phyloP scores from a whole-genome alignment of 139 green algal species.

The Raphidocelis subcapitata region DNA sequence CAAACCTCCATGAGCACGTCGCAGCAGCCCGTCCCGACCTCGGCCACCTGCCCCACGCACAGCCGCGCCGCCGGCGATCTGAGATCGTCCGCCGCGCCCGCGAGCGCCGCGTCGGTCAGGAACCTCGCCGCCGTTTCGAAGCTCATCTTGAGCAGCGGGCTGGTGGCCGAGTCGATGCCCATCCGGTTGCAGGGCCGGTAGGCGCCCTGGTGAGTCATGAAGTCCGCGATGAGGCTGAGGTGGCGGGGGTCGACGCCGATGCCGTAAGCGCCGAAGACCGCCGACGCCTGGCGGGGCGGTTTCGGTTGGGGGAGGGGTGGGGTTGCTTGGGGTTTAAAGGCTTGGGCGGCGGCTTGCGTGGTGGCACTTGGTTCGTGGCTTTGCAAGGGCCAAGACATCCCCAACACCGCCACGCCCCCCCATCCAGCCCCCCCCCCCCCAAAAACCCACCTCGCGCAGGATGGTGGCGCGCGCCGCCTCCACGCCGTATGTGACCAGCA shows the following conservation, averaged over 20 bases:
- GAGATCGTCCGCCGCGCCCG: slow-evolving; percentile 70
- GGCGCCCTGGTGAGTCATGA: slow-evolving; percentile 92
- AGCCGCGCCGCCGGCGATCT: slow-evolving; percentile 73
- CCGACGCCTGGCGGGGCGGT: slow-evolving; percentile 1
- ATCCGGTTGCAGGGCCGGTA: slow-evolving; percentile 84
- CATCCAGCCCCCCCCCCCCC: too few species aligned
- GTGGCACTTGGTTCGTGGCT: too few species aligned
- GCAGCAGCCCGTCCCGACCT: slow-evolving; percentile 37
- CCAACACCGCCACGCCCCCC: too few species aligned
- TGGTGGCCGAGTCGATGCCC: slow-evolving; percentile 87
- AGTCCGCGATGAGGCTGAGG: slow-evolving; percentile 93
- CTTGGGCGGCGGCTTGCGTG: too few species aligned
- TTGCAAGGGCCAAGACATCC: too few species aligned
- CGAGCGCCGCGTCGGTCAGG: slow-evolving; percentile 86
- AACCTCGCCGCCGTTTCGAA: slow-evolving; percentile 98
- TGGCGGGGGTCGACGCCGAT: slow-evolving; percentile 96
- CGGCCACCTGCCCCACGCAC: slow-evolving; percentile 65
- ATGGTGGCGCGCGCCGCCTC: slow-evolving; percentile 92
- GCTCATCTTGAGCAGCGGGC: slow-evolving; percentile 93
- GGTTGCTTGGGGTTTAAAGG: too few species aligned
- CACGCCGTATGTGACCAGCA: slow-evolving; percentile 89
- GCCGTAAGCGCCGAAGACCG: slow-evolving; percentile 96
- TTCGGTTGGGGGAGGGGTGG: too few species aligned
- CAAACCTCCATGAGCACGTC: slow-evolving; percentile 13
- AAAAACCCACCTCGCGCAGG: slow-evolving; percentile 80